Base-by-base conservation (phyloP, 164 flowering plant species). In the Vitis cinerea region DNA sequence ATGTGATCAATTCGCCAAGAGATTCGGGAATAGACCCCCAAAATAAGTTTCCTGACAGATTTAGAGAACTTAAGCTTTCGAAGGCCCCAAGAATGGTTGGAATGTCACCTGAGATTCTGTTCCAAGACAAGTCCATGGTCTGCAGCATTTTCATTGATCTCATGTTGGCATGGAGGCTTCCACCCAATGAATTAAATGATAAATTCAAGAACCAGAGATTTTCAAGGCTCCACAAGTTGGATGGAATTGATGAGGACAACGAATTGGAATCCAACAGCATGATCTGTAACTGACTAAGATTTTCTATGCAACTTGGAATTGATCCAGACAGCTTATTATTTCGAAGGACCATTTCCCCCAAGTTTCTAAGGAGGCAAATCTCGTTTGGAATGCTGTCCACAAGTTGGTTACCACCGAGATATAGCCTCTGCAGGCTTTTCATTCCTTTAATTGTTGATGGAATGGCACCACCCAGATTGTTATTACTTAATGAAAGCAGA, bases 251-350 rank as follows among this genome's bases (percentile, higher is more conserved):
- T 5, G 75, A 74, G 23, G 37, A 19, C 6, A 78, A 66, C 13
- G 29, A 51, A 61, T 78, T 78, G 13, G 66, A 64, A 29, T 19
- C 57, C 4, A 74, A 10, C 23, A 4, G n/a, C 2, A 78, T 30
- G 5, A 4, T 52, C 52, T 27, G 11, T 11, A 77, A 66, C 5
- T 48, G n/a, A 59, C 64, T 65, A 17, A 77, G 68, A 70, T 77
- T 73, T 29, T 66, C 60, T 29, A 77, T 55, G 51, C 71, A 70
- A 12, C 3, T 8, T 7, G 73, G 71, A 16, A 73, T 56, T 13
- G 66, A 16, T 53, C 80, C 80, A 50, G 74, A 66, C 7, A 78
- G 47, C 48, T 54, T 37, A 65, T 78, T 78, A 29, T 37, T 11
- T 0, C 63, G 5, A 12, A 74, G 51, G 27, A 0, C 9, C 27